These are phyloP conservation scores for Bjerkandera adusta DNA, from an alignment of 1,284 basidiomycete genomes.

Conservation along the genomic window DNA sequence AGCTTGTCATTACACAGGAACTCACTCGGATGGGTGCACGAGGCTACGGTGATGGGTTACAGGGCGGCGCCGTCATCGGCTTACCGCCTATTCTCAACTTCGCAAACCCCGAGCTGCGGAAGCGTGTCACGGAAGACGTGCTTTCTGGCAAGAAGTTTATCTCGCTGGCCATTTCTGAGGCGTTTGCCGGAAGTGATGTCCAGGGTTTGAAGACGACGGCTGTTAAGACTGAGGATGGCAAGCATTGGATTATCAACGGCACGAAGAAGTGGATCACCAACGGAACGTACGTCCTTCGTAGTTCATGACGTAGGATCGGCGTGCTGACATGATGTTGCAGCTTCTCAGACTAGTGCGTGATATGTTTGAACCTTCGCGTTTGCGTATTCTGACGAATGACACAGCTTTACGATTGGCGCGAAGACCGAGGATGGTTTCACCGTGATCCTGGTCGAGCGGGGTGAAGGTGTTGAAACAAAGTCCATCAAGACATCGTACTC, in stretches of 20 bases:
- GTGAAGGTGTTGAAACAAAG: slow-evolving; percentile 81
- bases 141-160: slow-evolving; percentile 71
- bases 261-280: slow-evolving; percentile 87
- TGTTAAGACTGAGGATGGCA: slow-evolving; percentile 79
- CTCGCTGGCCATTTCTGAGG: slow-evolving; percentile 66
- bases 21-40: slow-evolving; percentile 24
- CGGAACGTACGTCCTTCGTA: slow-evolving; percentile 48
- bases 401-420: slow-evolving; percentile 61
- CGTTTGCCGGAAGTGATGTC: slow-evolving; percentile 92
- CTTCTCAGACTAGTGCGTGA: slow-evolving; percentile 32
- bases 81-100: slow-evolving; percentile 85
- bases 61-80: slow-evolving; percentile 65
- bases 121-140: slow-evolving; percentile 80
- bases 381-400: background rate
- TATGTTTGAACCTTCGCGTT: background rate
- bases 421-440: slow-evolving; percentile 74
- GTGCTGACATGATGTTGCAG: slow-evolving; percentile 13
- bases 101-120: slow-evolving; percentile 71
- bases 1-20: slow-evolving; percentile 37
- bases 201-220: slow-evolving; percentile 80
- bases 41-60: slow-evolving; percentile 32
- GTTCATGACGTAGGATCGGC: background rate
- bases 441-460: slow-evolving; percentile 78
- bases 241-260: slow-evolving; percentile 84
- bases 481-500: slow-evolving; percentile 86